Evolutionary conservation across 208 protist genomes (phyloP).

Genomic region (Wallacemonas sp.): DNA sequence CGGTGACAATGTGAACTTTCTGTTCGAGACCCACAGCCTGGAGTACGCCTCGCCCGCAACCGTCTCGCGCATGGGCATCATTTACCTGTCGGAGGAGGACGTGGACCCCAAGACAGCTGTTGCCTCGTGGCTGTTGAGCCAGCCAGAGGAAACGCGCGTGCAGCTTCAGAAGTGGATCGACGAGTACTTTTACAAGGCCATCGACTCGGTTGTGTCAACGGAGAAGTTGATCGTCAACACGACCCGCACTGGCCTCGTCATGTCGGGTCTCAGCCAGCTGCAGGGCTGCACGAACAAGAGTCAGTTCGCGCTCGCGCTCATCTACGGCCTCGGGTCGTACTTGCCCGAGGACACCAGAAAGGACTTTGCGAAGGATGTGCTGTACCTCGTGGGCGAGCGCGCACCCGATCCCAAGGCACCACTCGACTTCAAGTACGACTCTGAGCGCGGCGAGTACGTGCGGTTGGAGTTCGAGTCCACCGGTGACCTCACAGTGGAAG

Average conservation of each 20-base stretch:
- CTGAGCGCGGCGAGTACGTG: slow-evolving; percentile 47
- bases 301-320: slow-evolving; percentile 90
- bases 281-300: slow-evolving; percentile 73
- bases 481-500: slow-evolving; percentile 76
- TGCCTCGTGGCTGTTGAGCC: slow-evolving; percentile 88
- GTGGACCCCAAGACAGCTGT: slow-evolving; percentile 92
- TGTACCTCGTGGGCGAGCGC: slow-evolving; percentile 82
- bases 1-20: slow-evolving; percentile 98
- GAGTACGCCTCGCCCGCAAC: slow-evolving; percentile 97
- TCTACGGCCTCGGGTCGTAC: slow-evolving; percentile 95
- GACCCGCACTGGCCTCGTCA: slow-evolving; percentile 91
- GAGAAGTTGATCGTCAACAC: slow-evolving; percentile 87
- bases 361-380: slow-evolving; percentile 91
- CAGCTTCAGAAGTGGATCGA: slow-evolving; percentile 88
- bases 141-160: slow-evolving; percentile 66
- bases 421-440: slow-evolving; percentile 89
- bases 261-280: slow-evolving; percentile 94
- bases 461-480: slow-evolving; percentile 76
- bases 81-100: slow-evolving; percentile 97
- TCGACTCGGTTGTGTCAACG: slow-evolving; percentile 80
- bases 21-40: slow-evolving; percentile 98
- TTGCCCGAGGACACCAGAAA: slow-evolving; percentile 69
- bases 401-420: slow-evolving; percentile 81
- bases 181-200: slow-evolving; percentile 92
- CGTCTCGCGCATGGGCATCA: slow-evolving; percentile 98